Evolutionary conservation across 2,329 filamentous ascomycete genomes (phyloP), one percentile per base, ranked within the genome.

Genomic region (Furcasterigmium furcatum): DNA sequence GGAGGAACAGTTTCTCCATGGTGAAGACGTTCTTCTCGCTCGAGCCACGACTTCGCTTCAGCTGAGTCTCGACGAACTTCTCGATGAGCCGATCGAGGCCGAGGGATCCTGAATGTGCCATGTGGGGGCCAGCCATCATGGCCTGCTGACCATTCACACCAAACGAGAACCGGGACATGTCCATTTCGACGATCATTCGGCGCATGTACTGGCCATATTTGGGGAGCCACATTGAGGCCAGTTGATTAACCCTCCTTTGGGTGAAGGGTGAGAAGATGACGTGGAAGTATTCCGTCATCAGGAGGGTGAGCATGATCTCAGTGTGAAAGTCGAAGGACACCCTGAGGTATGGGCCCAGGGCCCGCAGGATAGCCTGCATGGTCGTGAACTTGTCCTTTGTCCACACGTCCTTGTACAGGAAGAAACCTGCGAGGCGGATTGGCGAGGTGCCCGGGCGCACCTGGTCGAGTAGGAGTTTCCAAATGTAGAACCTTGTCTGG

Each of bases 101-200:
- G n/a, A n/a, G 7, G 24, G 2, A 66, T 51, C 3, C 57, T 49
- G 2, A 55, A 46, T 1, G 60, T 49, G 6, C 57, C 58, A 50
- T 43, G 2, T 27, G 7, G 24, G 24, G 7, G 7, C 24, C 24
- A 27, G 24, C 24, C 7, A 71, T 46, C 0, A 41, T 35, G 1
- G 43, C 46, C 0, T 65, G 63, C 1, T 50, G 44, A 5, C 52
- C 52, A 1, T 48, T 41, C 3, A 56, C 47, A 3, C 65, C 65
- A 19, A 65, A 66, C 2, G 61, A 58, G 9, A 69, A 54, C 10
- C 58, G 61, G 1, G 69, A 63, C 53, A 71, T 56, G 47, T 73
- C 71, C 2, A 74, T 24, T 47, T 74, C 71, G 9, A 74, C 41
- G 2, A 60, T 59, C 19, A 74, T 51, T 21, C 59, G 57, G 14